phyloP scores from a whole-genome alignment of 2,329 filamentous ascomycete species.

The Hortaea sp. region DNA sequence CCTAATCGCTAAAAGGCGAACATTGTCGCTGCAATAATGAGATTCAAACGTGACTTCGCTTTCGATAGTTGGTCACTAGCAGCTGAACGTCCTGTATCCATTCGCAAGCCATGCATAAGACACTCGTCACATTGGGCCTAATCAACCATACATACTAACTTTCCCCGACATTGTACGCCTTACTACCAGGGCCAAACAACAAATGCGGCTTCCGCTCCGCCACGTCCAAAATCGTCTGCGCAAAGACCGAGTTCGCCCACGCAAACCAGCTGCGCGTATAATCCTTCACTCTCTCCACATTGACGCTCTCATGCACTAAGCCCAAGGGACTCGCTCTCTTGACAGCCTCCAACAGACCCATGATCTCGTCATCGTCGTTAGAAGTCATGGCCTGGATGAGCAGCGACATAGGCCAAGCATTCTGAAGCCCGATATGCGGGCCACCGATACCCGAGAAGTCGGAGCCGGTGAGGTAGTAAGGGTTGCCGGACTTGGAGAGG shows the following conservation, averaged over 20 bases:
- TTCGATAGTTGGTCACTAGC: too few species aligned
- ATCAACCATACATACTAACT: background rate
- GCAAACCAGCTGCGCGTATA: conserved; percentile 95
- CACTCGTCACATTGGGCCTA: background rate
- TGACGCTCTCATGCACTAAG: conserved; percentile 82
- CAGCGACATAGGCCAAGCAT: conserved; percentile 96
- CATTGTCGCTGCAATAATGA: too few species aligned
- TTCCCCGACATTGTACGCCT: conserved; percentile 41
- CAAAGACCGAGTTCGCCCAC: conserved; percentile 96
- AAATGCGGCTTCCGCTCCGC: conserved; percentile 81
- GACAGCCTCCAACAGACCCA: conserved; percentile 60
- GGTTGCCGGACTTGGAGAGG: conserved; percentile 65
- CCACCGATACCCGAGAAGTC: conserved; percentile 85
- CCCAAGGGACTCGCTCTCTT: conserved; percentile 66
- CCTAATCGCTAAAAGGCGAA: too few species aligned
- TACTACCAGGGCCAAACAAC: conserved; percentile 59
- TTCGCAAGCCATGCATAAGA: too few species aligned
- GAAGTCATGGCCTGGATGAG: conserved; percentile 86
- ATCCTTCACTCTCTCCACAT: conserved; percentile 58
- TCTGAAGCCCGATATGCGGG: conserved; percentile 67
- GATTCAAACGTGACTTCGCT: too few species aligned
- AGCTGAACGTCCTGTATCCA: too few species aligned
- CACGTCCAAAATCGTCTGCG: conserved; percentile 80
- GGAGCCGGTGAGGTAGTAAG: conserved; percentile 71
- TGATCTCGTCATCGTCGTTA: conserved; percentile 73